Percentiles rank a stretch among this genome's conserved stretches.
phyloP scores from a whole-genome alignment of 352 stramenopile species.

The Phytopythium cucurbitacearum region DNA sequence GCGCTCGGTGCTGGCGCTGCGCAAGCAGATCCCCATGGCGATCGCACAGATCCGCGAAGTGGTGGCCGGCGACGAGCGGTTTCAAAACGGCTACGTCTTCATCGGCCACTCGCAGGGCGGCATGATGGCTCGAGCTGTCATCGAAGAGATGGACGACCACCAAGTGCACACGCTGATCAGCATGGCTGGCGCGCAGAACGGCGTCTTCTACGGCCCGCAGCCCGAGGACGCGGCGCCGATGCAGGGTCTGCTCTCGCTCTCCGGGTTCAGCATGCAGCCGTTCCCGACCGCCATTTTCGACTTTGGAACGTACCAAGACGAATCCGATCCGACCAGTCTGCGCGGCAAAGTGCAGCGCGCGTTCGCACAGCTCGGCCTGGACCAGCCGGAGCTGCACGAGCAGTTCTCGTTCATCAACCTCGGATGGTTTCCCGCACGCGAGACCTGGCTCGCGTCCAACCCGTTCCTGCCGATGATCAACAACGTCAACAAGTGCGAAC shows the following conservation, averaged over 20 bases:
- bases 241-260: conserved; percentile 19
- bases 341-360: conserved; percentile 31
- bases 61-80: conserved; percentile 20
- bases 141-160: conserved; percentile 59
- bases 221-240: conserved; percentile 20
- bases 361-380: conserved; percentile 21
- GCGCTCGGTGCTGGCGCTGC: conserved; percentile 27
- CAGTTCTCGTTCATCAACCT: conserved; percentile 43
- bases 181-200: conserved; percentile 41
- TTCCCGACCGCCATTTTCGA: conserved; percentile 26
- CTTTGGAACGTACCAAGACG: conserved; percentile 19
- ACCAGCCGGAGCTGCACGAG: conserved; percentile 21
- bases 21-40: conserved; percentile 31
- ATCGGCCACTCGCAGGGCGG: conserved; percentile 46
- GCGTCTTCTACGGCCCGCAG: conserved; percentile 50
- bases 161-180: conserved; percentile 37
- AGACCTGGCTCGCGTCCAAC: conserved; percentile 22
- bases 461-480: conserved; percentile 32
- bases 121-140: conserved; percentile 27
- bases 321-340: conserved; percentile 8
- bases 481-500: conserved; percentile 18
- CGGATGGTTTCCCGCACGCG: conserved; percentile 19
- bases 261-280: conserved; percentile 18
- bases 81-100: conserved; percentile 39
- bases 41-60: conserved; percentile 36